Conservation (phyloP, 495 filamentous ascomycete genomes). For the Thermothielavioides terrestris region DNA sequence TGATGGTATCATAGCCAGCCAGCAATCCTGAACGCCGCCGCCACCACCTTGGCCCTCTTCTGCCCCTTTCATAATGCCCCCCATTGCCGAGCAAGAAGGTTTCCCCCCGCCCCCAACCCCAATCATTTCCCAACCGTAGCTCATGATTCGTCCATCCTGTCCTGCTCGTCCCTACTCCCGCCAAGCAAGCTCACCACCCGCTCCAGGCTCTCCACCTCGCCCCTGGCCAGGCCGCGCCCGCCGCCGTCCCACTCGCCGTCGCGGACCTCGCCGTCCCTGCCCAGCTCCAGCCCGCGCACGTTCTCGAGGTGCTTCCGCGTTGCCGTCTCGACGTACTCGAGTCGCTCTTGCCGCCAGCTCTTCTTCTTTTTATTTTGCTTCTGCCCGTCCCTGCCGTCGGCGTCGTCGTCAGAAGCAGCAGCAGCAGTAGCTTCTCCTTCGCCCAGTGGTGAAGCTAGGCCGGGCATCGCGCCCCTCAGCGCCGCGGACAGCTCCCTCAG, state of each 20-base stretch:
- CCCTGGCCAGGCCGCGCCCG: constrained; percentile 29
- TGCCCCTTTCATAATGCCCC: no score
- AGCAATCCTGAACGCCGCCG: not conserved
- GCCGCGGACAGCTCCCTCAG: constrained; percentile 57
- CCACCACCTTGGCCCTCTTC: not conserved
- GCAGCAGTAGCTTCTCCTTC: no score
- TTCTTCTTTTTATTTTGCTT: constrained; percentile 24
- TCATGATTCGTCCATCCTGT: constrained; percentile 25
- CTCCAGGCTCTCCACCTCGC: constrained; percentile 48
- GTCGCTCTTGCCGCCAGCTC: constrained; percentile 49
- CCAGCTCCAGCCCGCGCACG: constrained; percentile 47
- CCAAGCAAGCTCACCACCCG: constrained; percentile 36
- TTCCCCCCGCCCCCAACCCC: no score
- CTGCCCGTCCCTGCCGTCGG: constrained; percentile 20
- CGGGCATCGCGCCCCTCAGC: constrained; percentile 52
- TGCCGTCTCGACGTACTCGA: constrained; percentile 69
- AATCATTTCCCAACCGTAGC: no score
- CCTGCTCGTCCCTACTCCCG: not conserved
- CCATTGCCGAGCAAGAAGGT: no score
- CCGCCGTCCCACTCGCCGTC: constrained; percentile 47
- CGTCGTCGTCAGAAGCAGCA: constrained; percentile 28
- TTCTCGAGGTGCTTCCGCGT: constrained; percentile 48
- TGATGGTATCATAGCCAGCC: constrained; percentile 3
- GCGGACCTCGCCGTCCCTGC: constrained; percentile 45
- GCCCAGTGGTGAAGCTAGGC: constrained; percentile 34